Base-by-base conservation (phyloP, 2,329 filamentous ascomycete species). In the Grosmannia penicillata region DNA sequence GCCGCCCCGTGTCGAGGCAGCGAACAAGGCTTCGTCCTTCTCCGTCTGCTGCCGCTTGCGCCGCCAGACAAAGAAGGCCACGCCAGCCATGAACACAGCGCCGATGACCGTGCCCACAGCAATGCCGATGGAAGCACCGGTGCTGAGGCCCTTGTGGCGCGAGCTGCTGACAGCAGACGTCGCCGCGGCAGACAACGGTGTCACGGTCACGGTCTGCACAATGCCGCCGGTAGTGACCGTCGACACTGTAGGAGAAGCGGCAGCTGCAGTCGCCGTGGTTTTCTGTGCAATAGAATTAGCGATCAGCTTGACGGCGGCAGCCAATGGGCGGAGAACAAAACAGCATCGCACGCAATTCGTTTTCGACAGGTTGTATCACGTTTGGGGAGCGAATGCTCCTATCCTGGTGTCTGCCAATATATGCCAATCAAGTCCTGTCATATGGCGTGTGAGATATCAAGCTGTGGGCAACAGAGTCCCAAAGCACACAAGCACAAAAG, bases 61-160 rank as follows among this genome's bases (percentile, higher is more conserved):
- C 11, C 47, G 51, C 37, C 49, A 51, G 6, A 60, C 50, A 10
- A 63, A 56, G 6, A 70, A 47, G 6, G 60, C 58, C 3, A 50
- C 60, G 11, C 69, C 55, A 18, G 48, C 47, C 9, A 48, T 53
- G 10, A 50, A 32, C 2, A 48, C 51, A 2, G 50, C 45, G 6
- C 43, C 47, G 1, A 46, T 48, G 5, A 56, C 47, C 3, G 74
- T 56, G 26, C 69, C 71, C 4, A 74, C 51, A 3, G 65, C 66
- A 10, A 75, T 63, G 14, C 70, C 70, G 2, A 63, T 69, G 24
- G 69, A 62, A 8, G 61, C 58, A 3, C 70, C 70, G 0, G 62
- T 63, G 24, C 55, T 55, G 1, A 72, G 54, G 4, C 56, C 53
- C 36, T 42, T 47, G 33, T 45, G 36, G 19, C 37, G 18, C 10